phyloP scores from a whole-genome alignment of 768 basidiomycete species.

The Suillus americanus region DNA sequence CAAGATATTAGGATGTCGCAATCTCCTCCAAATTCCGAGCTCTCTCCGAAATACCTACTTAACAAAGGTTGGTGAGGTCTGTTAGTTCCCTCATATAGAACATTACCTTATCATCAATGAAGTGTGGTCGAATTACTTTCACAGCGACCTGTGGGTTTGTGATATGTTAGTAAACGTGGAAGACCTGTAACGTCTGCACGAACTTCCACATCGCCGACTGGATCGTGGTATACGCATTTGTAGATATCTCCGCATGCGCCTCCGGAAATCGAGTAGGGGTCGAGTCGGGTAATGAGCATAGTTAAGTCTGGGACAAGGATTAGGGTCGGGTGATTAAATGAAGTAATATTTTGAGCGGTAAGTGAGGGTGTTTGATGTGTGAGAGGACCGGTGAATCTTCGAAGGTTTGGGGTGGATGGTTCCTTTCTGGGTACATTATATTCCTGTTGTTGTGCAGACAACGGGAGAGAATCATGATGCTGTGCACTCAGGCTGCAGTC shows the following conservation, averaged over 20 bases:
- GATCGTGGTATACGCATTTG: background rate
- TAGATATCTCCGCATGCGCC: background rate
- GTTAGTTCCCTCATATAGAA: background rate
- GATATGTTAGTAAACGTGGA: background rate
- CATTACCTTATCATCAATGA: background rate
- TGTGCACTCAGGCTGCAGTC: constrained; percentile 37
- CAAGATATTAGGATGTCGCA: constrained; percentile 19
- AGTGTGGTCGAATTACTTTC: background rate
- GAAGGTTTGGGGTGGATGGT: no score
- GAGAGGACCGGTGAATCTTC: no score
- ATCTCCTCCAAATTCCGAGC: constrained; percentile 20
- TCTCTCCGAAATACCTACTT: constrained; percentile 22
- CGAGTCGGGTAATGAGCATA: background rate
- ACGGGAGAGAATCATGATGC: constrained; percentile 19
- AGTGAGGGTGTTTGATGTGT: background rate
- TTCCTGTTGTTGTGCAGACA: no score
- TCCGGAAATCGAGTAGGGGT: background rate
- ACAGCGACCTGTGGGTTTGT: background rate
- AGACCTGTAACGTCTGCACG: background rate
- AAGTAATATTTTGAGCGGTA: constrained; percentile 12
- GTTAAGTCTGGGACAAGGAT: background rate
- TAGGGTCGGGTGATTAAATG: constrained; percentile 15
- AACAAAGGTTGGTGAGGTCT: background rate
- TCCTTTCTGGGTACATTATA: no score
- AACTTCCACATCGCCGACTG: background rate